Conservation (phyloP, 345 rosid genomes). For the Luvunga scandens region DNA sequence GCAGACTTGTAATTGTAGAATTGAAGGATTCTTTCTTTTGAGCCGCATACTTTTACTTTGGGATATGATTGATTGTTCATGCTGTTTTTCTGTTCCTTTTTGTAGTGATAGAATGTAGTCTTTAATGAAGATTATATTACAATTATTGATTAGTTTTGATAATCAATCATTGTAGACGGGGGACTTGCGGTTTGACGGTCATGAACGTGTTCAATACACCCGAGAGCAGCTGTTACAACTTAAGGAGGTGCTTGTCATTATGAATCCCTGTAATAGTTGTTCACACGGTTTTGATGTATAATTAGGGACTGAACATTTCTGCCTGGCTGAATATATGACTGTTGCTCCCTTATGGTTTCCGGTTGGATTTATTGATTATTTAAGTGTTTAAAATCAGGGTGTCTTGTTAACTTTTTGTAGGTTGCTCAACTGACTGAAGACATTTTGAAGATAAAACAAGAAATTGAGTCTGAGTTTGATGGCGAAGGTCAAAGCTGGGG, state of each 20-base stretch:
- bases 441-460: constrained; percentile 57
- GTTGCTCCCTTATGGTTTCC: not conserved
- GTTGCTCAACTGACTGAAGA: constrained; percentile 47
- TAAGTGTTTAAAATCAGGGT: constrained; percentile 4
- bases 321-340: not conserved
- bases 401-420: constrained; percentile 20
- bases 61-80: not conserved
- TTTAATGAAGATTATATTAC: not conserved
- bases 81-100: not conserved
- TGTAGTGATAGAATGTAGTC: not conserved
- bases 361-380: not conserved
- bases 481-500: constrained; percentile 65
- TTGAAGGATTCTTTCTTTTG: not conserved
- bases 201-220: constrained; percentile 55
- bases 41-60: not conserved
- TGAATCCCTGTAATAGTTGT: not conserved
- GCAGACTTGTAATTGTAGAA: not conserved
- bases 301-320: not conserved
- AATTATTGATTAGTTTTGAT: constrained; percentile 6
- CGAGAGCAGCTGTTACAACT: constrained; percentile 70
- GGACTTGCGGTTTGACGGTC: constrained; percentile 51
- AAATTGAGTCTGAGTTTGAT: constrained; percentile 60
- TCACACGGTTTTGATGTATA: not conserved
- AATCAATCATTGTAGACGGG: constrained; percentile 31
- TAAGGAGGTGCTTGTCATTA: constrained; percentile 45